Conservation (phyloP, 768 basidiomycete genomes). For the Grammothele lineata region DNA sequence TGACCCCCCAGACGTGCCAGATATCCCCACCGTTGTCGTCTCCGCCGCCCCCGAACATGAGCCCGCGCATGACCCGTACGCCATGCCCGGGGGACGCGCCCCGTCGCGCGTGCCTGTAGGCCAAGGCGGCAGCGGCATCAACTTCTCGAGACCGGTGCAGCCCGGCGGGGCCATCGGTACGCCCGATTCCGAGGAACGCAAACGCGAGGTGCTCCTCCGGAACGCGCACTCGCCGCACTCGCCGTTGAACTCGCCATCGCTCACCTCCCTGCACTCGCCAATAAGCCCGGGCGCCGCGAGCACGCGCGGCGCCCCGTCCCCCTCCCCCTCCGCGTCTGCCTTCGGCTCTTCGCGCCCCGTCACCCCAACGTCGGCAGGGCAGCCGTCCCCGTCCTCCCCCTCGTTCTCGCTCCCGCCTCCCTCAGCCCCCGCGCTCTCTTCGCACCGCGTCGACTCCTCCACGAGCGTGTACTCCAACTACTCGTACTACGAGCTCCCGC, state of each 20-base stretch:
- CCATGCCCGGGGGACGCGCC: slow-evolving; percentile 12
- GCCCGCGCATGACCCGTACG: not conserved
- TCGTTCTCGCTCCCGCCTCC: too few species aligned
- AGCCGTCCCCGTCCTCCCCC: not conserved
- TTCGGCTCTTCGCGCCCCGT: not conserved
- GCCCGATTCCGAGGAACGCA: slow-evolving; percentile 32
- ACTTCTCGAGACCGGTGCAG: slow-evolving; percentile 59
- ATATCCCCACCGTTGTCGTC: slow-evolving; percentile 50
- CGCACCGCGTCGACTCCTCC: slow-evolving; percentile 14
- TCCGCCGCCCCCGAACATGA: slow-evolving; percentile 28
- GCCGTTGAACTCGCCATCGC: not conserved
- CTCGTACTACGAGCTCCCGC: slow-evolving; percentile 61
- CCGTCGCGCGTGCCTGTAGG: slow-evolving; percentile 40
- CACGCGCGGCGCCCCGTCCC: not conserved
- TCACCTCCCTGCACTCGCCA: not conserved
- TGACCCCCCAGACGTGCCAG: slow-evolving; percentile 3
- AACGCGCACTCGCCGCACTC: slow-evolving; percentile 40
- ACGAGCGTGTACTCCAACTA: slow-evolving; percentile 57
- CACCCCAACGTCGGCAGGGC: slow-evolving; percentile 3
- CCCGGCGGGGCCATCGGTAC: slow-evolving; percentile 34
- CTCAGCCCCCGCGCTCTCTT: not conserved
- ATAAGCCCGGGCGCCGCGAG: not conserved
- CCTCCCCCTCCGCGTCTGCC: not conserved
- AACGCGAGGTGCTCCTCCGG: slow-evolving; percentile 50
- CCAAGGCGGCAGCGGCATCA: slow-evolving; percentile 38